Evolutionary conservation across 495 filamentous ascomycete species (phyloP), one percentile per base, ranked within the genome.

Genomic region (Sordaria brevicollis): DNA sequence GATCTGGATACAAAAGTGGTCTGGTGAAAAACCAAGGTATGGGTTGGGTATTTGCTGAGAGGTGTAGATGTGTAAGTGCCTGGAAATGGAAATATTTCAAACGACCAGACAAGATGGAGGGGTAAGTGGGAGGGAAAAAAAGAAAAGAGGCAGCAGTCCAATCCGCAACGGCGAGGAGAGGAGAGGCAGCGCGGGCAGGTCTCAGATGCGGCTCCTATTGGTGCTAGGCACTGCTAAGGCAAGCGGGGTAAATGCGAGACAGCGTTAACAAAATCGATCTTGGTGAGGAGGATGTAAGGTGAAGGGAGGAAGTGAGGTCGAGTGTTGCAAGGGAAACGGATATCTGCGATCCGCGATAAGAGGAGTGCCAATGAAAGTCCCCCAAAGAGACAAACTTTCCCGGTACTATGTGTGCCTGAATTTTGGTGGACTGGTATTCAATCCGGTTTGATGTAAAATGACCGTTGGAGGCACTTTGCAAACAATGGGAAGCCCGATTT

Each of bases 261-360:
- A 3, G 17, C 68, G 43, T 9, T 77, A 78, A 75, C 76, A 78
- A 15, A 41, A 3, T 34, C 31, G 10, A 78, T 74, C 75, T 72
- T 43, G 39, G 33, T 1, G 17, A 8, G 54, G 74, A 74, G 74
- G 37, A 41, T 13, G 21, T 29, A 10, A 57, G 70, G 66, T 68
- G 70, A 13, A n/a, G 29, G 38, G 69, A 17, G 19, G 35, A 13
- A 49, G 35, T 29, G 38, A 38, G n/a, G 25, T 21, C 25, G 25
- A n/a, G 38, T 21, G 65, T 36, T 33, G 62, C 19, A 33, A 66
- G 25, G 15, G 25, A 43, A 33, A 19, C 35, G 67, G 37, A 25
- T 68, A 41, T 41, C 41, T 21, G 19, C 19, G 25, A 31, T 57
- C 17, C 49, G 25, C 21, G 49, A 31, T 57, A 57, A 57, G 49